Evolutionary conservation across 1,284 basidiomycete species (phyloP).

Genomic region (Rhodotorula sp.): DNA sequence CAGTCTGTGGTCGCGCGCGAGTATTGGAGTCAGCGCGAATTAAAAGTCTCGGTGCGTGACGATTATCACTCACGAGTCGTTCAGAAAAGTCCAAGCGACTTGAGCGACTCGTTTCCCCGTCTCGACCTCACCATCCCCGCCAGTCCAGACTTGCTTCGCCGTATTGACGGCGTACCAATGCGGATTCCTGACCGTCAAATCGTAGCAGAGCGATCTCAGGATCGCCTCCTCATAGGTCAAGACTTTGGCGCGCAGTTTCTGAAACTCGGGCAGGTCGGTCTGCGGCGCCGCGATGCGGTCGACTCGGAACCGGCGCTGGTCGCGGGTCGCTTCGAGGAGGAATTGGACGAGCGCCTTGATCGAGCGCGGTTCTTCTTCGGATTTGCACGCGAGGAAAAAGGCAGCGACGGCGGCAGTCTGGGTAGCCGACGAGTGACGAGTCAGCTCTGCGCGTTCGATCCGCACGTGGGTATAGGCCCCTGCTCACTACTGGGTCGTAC

Average conservation of each 20-base stretch:
- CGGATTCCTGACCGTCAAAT: conserved; percentile 43
- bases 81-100: conserved; percentile 32
- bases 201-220: conserved; percentile 43
- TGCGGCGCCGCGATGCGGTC: background rate
- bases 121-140: background rate
- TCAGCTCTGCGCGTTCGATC: too few relatives aligned
- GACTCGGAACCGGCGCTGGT: background rate
- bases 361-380: conserved; percentile 40
- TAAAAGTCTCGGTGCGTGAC: too few relatives aligned
- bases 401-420: conserved; percentile 37
- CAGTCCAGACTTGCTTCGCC: conserved; percentile 16
- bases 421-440: too few relatives aligned
- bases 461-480: background rate
- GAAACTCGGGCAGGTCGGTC: conserved; percentile 4
- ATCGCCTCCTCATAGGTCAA: conserved; percentile 44
- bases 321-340: conserved; percentile 15
- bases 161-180: conserved; percentile 31
- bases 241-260: conserved; percentile 30
- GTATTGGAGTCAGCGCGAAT: too few relatives aligned
- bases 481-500: conserved; percentile 32
- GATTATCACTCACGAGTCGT: conserved; percentile 42
- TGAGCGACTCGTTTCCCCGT: conserved; percentile 8
- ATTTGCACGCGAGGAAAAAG: conserved; percentile 45
- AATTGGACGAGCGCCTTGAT: conserved; percentile 39
- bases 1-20: conserved; percentile 9